Base-by-base conservation (phyloP, 1,284 basidiomycete species). In the Cutaneotrichosporon dermatis region DNA sequence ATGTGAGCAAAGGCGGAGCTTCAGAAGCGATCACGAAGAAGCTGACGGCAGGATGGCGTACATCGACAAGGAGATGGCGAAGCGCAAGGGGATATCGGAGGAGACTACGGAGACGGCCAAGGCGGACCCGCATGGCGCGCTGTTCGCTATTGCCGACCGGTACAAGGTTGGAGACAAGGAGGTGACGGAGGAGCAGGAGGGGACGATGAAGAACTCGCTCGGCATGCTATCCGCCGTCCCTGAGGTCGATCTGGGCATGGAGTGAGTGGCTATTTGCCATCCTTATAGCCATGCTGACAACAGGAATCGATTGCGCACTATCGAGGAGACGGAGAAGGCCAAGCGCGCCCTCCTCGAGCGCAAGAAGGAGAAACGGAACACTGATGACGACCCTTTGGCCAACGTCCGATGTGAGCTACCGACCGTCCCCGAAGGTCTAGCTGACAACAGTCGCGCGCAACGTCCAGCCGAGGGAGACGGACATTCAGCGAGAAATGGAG, bases 241-340 rank as follows among this genome's bases (percentile, higher is more conserved):
- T 0, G 95, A 98, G 73, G 90, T 98, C 4, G 95, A 99, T 76
- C 81, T 99, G 5, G 95, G 95, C 58, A 97, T 98, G 87, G 93
- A 98, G 92, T 95, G 70, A 69, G 89, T 85, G 25, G 25, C 25
- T 25, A 3, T 3, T 25, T 25, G 3, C 25, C 25, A 2, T 25
- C 25, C 2, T 25, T 25, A 25, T 25, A 25, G 25, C 25, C 25
- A 25, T 25, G 63, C 33, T 64, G 55, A 33, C 33, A 3, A 7
- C 62, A 96, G 93, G 65, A 83, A 88, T 12, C 87, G 94, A 15
- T 79, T 99, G 60, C 88, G 88, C 76, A 98, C 97, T 73, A 98
- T 99, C 51, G 92, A 96, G 73, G 89, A 94, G 59, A 99, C 95
- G 0, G 95, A 98, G 74, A 92, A 90, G 67, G 95, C 93, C 0